Base-by-base conservation (phyloP, 768 basidiomycete genomes). In the Lepiota venenata region DNA sequence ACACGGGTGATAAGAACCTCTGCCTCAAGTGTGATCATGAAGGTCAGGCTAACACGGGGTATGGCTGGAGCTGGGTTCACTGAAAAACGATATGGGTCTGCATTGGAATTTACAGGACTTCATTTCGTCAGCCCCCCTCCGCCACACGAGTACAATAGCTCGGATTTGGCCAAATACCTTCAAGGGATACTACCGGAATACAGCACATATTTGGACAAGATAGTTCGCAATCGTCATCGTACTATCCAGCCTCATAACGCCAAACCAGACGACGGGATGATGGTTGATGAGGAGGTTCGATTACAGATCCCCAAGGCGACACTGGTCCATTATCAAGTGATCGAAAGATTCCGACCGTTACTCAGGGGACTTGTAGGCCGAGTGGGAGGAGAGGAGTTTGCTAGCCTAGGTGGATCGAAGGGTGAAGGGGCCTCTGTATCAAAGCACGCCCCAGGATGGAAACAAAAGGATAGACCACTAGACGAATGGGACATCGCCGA, bases 1-100 rank as follows among this genome's bases (percentile, higher is more conserved):
- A 85, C 64, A 88, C 82, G 52, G 80, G 75, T 44, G 91, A 93
- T 67, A 84, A 79, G 44, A 86, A 87, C 58, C 68, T 92, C 27
- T 80, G 77, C 52, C 70, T 83, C 47, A 74, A 83, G 21, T 62
- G 59, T 18, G 52, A 62, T 43, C 58, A 61, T 12, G 62, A 69
- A 64, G 64, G 69, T 68, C 57, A 56, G 57, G 32, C 2, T 25
- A 32, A 32, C 32, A 32, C 32, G 10, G 8, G 32, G 8, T 32
- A 9, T 46, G 64, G 56, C 55, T 36, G 27, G 20, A n/a, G 52
- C 64, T 50, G 61, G 61, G 56, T 66, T n/a, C 14, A 18, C 35
- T 45, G 56, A 32, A 37, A 25, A 8, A 35, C 32, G 27, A 48
- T 18, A 10, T 18, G 21, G 4, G 20, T 35, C 50, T 22, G 11